These are phyloP conservation scores for Geotrichum restrictum DNA, from an alignment of 1,139 yeast species.

Conservation along the genomic window DNA sequence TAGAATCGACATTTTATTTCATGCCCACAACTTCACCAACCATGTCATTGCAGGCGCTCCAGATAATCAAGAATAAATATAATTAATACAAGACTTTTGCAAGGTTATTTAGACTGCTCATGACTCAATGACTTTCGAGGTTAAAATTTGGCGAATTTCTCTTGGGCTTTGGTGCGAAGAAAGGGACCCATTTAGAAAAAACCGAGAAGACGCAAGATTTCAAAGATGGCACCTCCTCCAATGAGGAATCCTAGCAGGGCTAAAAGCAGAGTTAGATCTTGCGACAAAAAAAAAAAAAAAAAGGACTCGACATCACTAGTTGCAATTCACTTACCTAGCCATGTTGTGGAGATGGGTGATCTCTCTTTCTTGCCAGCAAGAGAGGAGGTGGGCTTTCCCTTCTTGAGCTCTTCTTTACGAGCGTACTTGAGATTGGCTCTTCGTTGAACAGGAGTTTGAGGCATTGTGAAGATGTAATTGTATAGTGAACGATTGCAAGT, in stretches of 20 bases:
- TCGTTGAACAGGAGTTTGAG: slow-evolving; percentile 81
- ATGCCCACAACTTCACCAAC: too few species aligned
- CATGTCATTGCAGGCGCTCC: not conserved
- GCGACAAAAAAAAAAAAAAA: not conserved
- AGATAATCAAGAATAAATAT: slow-evolving; percentile 2
- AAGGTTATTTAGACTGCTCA: not conserved
- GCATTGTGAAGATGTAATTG: slow-evolving; percentile 21
- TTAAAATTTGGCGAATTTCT: not conserved
- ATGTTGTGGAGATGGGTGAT: slow-evolving; percentile 53
- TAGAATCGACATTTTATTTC: too few species aligned
- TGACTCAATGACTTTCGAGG: too few species aligned
- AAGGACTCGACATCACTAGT: not conserved
- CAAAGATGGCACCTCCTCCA: slow-evolving; percentile 79
- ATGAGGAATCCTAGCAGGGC: slow-evolving; percentile 57
- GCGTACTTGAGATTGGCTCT: slow-evolving; percentile 78
- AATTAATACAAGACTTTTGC: not conserved
- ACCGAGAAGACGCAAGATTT: slow-evolving; percentile 46
- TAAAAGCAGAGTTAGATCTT: slow-evolving; percentile 1
- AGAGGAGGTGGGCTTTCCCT: slow-evolving; percentile 63
- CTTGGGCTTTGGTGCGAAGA: not conserved
- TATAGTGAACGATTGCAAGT: not conserved
- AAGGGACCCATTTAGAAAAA: slow-evolving; percentile 22
- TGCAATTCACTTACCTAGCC: slow-evolving; percentile 49
- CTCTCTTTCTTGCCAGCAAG: slow-evolving; percentile 39
- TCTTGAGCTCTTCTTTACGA: slow-evolving; percentile 59